Conservation (phyloP, 371 early-diverging fungal genomes). For the Smittium culicis region DNA sequence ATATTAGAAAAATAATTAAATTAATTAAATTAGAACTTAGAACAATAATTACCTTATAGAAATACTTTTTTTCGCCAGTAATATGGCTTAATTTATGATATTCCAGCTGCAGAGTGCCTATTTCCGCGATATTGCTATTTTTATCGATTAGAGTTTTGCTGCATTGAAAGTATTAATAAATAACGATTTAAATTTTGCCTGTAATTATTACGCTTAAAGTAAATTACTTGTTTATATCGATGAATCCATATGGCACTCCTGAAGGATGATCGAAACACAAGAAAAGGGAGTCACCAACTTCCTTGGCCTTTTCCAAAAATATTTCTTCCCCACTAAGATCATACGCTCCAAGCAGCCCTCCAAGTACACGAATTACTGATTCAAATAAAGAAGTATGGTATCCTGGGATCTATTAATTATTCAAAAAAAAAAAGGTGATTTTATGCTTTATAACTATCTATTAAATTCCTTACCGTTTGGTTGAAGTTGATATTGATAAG, state of each 20-base stretch:
- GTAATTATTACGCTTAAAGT: neutral
- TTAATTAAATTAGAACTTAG: too few species aligned
- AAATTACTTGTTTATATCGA: slow-evolving; percentile 21
- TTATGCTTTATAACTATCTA: neutral
- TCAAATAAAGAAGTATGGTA: slow-evolving; percentile 76
- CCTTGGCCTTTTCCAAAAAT: slow-evolving; percentile 55
- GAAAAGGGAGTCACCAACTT: slow-evolving; percentile 61
- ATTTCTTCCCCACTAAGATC: slow-evolving; percentile 51
- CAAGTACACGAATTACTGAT: slow-evolving; percentile 81
- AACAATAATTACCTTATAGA: neutral
- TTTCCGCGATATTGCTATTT: slow-evolving; percentile 51
- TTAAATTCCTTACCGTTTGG: slow-evolving; percentile 2
- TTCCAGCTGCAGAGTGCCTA: slow-evolving; percentile 74
- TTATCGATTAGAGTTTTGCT: slow-evolving; percentile 13
- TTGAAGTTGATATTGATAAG: slow-evolving; percentile 33
- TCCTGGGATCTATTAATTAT: slow-evolving; percentile 34
- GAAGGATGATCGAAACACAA: slow-evolving; percentile 59
- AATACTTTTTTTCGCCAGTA: slow-evolving; percentile 39
- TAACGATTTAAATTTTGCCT: neutral
- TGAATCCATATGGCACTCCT: slow-evolving; percentile 43
- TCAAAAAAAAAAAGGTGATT: neutral
- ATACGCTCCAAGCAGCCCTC: slow-evolving; percentile 65
- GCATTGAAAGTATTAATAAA: neutral
- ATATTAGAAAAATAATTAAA: too few species aligned
- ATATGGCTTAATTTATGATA: slow-evolving; percentile 68